Conservation (phyloP, 352 stramenopile genomes). For the Phytophthora aleatoria region DNA sequence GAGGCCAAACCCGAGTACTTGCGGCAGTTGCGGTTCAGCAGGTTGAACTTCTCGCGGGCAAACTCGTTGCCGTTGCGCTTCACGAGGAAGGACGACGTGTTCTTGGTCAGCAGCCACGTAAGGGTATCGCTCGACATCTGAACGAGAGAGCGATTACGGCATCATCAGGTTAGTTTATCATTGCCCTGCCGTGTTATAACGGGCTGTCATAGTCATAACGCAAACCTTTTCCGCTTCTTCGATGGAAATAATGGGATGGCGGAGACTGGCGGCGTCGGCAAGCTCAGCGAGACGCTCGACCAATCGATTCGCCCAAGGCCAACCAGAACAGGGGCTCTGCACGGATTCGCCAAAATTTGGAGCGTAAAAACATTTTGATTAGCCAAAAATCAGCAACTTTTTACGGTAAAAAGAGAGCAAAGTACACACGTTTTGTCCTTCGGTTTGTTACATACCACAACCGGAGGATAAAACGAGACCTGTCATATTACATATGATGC, state of each 20-base stretch:
- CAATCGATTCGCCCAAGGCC: constrained; percentile 62
- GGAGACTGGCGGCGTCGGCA: constrained; percentile 11
- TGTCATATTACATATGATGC: neutral
- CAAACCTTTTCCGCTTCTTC: constrained; percentile 76
- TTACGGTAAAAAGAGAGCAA: constrained; percentile 14
- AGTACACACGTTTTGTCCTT: neutral
- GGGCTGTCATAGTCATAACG: neutral
- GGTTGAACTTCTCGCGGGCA: constrained; percentile 95
- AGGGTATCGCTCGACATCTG: constrained; percentile 94
- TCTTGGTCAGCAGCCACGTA: constrained; percentile 96
- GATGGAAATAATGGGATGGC: constrained; percentile 88
- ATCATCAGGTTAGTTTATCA: constrained; percentile 14
- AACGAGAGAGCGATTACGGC: neutral
- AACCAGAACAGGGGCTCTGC: constrained; percentile 4
- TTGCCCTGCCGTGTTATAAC: constrained; percentile 3
- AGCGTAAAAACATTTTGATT: constrained; percentile 4
- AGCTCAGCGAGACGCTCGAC: constrained; percentile 54
- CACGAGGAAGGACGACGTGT: constrained; percentile 96
- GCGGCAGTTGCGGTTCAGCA: constrained; percentile 94
- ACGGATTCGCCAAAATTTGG: constrained; percentile 2
- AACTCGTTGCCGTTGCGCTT: constrained; percentile 93
- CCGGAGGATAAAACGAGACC: neutral
- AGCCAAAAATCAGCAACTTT: constrained; percentile 5
- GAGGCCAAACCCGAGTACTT: constrained; percentile 97
- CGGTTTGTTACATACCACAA: neutral